Evolutionary conservation across 2,329 filamentous ascomycete genomes (phyloP), one percentile per base, ranked within the genome.

Genomic region (Zymoseptoria pseudotritici): DNA sequence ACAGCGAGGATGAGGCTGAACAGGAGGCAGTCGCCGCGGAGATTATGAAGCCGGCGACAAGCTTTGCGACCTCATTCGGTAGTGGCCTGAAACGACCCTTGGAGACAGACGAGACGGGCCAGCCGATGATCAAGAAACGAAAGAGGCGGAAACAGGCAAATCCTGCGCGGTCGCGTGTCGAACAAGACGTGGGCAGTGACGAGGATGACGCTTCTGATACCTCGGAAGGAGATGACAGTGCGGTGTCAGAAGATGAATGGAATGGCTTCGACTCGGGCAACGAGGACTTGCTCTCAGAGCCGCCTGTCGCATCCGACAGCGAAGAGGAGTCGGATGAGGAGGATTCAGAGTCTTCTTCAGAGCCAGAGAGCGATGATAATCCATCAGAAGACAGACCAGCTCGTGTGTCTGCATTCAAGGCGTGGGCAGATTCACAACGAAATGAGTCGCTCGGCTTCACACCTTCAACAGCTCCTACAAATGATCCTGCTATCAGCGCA

Each of bases 31-130:
- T 50, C 22, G 11, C 51, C 4, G 56, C n/a, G 10, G 53, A 11
- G n/a, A 1, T 29, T 13, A 22, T 36, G 20, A 66, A 50, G 55
- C 55, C 55, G 9, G 20, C n/a, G 21, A 19, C 19, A 21, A 22
- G 29, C n/a, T 8, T 19, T 24, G 52, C 29, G 42, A 53, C 19
- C 7, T 50, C 46, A 8, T 76, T 84, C 57, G 94, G 94, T 20
- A 87, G 86, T 62, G 94, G 94, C 6, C 75, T 99, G 61, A 97
- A 97, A 73, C 83, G 92, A 50, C 91, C 92, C 1, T 78, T 99
- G 10, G 89, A 96, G 52, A 66, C 91, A 6, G 90, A 90, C 63
- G 86, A 90, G 1, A 85, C 87, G 60, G 91, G 93, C 6, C 85
- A 85, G 58, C 94, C 93, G 0, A 79, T 96, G 2, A 85, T 97